Conservation (phyloP, 257 asterid species). For the Salvia hispanica region DNA sequence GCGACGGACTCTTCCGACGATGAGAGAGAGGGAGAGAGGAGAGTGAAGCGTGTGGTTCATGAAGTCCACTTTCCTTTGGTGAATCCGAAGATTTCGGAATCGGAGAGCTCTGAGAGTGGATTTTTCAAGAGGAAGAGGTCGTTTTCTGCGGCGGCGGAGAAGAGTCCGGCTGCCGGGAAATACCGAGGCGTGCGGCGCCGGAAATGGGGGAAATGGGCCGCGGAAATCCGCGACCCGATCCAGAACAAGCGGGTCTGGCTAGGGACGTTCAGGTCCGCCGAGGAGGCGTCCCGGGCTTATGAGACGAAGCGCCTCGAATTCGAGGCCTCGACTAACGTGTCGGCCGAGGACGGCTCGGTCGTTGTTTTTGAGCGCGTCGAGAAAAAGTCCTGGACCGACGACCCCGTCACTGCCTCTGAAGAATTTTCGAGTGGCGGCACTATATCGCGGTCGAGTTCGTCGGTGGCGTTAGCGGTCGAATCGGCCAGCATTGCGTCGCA, state of each 20-base stretch:
- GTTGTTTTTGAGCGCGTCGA: not conserved
- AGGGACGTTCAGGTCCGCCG: conserved; percentile 74
- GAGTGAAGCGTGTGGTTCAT: conserved; percentile 49
- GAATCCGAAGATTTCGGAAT: conserved; percentile 18
- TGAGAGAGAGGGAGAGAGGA: conserved; percentile 42
- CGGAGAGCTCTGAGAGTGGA: conserved; percentile 49
- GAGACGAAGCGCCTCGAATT: conserved; percentile 66
- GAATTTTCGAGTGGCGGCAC: conserved; percentile 44
- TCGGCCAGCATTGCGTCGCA: too few species aligned
- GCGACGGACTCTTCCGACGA: conserved; percentile 92
- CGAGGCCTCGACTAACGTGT: conserved; percentile 45
- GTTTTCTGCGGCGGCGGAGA: conserved; percentile 1
- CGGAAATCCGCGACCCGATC: conserved; percentile 88
- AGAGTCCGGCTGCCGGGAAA: conserved; percentile 37
- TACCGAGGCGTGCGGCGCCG: conserved; percentile 76
- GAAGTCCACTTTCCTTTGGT: conserved; percentile 44
- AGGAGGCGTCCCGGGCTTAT: conserved; percentile 74
- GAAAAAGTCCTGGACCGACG: conserved; percentile 8
- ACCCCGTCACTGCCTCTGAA: conserved; percentile 36
- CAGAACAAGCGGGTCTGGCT: conserved; percentile 74
- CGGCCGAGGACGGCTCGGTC: conserved; percentile 36
- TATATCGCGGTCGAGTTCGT: conserved; percentile 60
- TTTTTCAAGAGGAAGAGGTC: conserved; percentile 32
- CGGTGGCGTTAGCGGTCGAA: too few species aligned
- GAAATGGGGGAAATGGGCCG: conserved; percentile 99